phyloP scores from a whole-genome alignment of 805 yeast species.

The Candida montana region DNA sequence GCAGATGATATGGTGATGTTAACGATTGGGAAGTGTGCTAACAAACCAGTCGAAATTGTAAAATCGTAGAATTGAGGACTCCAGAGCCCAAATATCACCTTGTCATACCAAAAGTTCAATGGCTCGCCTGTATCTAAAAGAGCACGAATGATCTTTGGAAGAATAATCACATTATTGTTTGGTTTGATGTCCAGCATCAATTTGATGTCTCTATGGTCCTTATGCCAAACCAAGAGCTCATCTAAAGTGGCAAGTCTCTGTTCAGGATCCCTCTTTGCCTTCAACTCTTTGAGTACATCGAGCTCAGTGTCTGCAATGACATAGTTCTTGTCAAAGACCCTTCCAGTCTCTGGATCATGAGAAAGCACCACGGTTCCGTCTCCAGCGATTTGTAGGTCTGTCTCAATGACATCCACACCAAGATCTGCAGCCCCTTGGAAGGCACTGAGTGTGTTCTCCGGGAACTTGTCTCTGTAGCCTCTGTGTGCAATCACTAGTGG shows the following conservation, averaged over 20 bases:
- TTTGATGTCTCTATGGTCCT: constrained; percentile 16
- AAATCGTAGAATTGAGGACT: constrained; percentile 37
- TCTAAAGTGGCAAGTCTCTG: constrained; percentile 38
- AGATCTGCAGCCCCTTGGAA: constrained; percentile 43
- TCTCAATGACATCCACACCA: constrained; percentile 41
- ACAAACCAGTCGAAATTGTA: constrained; percentile 34
- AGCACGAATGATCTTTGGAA: constrained; percentile 33
- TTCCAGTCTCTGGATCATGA: constrained; percentile 47
- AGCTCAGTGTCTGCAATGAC: constrained; percentile 33
- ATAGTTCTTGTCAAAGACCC: constrained; percentile 39
- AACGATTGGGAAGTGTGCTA: constrained; percentile 31
- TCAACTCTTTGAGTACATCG: constrained; percentile 32
- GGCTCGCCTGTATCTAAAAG: constrained; percentile 35
- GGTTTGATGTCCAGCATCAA: constrained; percentile 51
- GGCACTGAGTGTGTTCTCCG: constrained; percentile 43
- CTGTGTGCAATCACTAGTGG: constrained; percentile 5
- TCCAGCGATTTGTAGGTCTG: constrained; percentile 45
- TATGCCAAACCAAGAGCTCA: constrained; percentile 36
- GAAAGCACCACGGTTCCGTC: constrained; percentile 52
- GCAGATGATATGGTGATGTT: constrained; percentile 32
- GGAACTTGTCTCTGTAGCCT: constrained; percentile 30
- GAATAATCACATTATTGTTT: constrained; percentile 37
- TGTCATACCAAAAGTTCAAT: constrained; percentile 37
- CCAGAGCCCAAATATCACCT: constrained; percentile 52
- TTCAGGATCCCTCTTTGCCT: constrained; percentile 27